phyloP scores from a whole-genome alignment of 2,329 filamentous ascomycete genomes.

The Beauveria sp. region DNA sequence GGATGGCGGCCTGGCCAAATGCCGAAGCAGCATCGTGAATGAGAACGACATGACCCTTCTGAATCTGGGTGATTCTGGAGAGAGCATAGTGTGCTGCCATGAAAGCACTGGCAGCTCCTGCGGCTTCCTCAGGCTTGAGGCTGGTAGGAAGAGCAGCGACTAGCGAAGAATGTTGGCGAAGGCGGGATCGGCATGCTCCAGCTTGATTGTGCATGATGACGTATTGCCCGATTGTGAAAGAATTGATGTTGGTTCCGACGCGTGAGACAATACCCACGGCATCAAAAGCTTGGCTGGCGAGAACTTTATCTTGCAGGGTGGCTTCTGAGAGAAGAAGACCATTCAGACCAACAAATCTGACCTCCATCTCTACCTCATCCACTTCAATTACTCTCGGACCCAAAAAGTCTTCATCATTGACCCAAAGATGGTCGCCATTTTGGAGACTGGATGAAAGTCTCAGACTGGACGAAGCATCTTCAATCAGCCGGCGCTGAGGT shows the following conservation, averaged over 20 bases:
- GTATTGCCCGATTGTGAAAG: background rate
- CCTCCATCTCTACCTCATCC: background rate
- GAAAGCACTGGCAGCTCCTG: background rate
- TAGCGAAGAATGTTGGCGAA: background rate
- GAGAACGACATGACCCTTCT: background rate
- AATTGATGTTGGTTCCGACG: background rate
- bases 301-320: background rate
- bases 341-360: background rate
- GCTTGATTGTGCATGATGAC: background rate
- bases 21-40: background rate
- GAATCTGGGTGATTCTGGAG: background rate
- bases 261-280: background rate
- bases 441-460: background rate
- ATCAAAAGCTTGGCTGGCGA: background rate
- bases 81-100: background rate
- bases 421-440: background rate
- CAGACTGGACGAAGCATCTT: background rate
- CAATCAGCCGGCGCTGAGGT: background rate
- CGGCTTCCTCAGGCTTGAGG: background rate
- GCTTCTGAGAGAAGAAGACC: background rate
- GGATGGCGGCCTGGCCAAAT: background rate
- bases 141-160: background rate
- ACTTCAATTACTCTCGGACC: background rate
- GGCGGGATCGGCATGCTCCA: background rate
- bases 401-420: background rate